Evolutionary conservation across 768 basidiomycete species (phyloP), one percentile per base, ranked within the genome.

Genomic region (Tephrocybe sp.): DNA sequence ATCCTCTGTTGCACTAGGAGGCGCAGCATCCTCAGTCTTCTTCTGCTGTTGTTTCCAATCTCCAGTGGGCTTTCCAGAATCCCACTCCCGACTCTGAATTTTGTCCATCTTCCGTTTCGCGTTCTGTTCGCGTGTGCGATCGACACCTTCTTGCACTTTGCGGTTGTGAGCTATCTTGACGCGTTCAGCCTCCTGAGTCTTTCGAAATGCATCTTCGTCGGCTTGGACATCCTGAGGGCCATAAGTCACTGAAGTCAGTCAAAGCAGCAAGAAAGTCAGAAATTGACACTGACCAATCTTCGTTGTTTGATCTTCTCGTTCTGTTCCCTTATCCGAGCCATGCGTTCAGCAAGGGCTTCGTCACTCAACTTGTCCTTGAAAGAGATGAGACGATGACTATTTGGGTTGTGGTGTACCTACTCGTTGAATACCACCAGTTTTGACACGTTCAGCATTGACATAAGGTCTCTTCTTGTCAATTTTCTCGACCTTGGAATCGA

Each of bases 91-190:
- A 56, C 70, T 82, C 60, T 81, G 82, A 19, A 82, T 76, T 71
- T 85, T 89, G n/a, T 87, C 87, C 78, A 91, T 73, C 71, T 92
- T 92, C 32, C 85, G 75, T 58, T 80, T 82, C 47, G 89, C 88
- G 56, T 87, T 89, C 70, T 87, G 81, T 61, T 89, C 87, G 23
- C 89, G 82, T 31, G 86, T 78, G 23, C 77, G 78, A 63, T 92
- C 75, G 52, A 92, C 72, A 31, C 73, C 73, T 53, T 83, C 80
- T 66, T 92, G 90, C 34, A 85, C 76, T 62, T 83, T 85, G 52
- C 82, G 80, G 48, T 63, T 77, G 35, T 79, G 73, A 6, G 74
- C 84, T 53, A 75, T 73, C 62, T 75, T 84, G 42, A 68, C 74
- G 20, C 80, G 81, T 44, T 89, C 87, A 0, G 67, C 67, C 49